Conservation (phyloP, 208 protist species). For the Novymonas esmeraldas region DNA sequence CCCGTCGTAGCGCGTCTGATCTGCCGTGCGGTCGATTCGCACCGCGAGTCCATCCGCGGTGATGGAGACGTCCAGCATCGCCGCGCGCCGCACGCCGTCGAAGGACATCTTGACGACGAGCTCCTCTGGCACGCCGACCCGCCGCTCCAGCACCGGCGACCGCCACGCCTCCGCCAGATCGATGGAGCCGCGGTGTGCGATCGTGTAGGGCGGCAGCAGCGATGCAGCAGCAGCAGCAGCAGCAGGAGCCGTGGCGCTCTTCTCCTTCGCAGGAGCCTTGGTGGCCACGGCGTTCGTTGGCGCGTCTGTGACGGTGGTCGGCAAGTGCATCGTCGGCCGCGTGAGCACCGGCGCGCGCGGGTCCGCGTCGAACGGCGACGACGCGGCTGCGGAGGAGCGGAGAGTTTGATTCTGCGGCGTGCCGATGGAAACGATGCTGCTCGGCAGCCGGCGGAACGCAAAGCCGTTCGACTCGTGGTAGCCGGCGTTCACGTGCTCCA, state of each 20-base stretch:
- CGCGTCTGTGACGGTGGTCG: background rate
- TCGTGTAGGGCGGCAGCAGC: constrained; percentile 61
- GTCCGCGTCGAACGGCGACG: constrained; percentile 55
- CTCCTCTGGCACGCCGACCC: constrained; percentile 78
- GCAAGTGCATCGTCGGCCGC: constrained; percentile 46
- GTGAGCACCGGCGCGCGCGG: constrained; percentile 51
- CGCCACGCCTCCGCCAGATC: constrained; percentile 82
- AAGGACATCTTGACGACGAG: constrained; percentile 84
- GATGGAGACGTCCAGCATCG: constrained; percentile 62
- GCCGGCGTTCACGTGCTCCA: constrained; percentile 91
- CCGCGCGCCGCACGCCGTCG: constrained; percentile 45
- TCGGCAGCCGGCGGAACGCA: constrained; percentile 65
- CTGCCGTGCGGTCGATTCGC: constrained; percentile 45
- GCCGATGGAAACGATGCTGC: constrained; percentile 59
- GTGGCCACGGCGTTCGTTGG: background rate
- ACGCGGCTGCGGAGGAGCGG: constrained; percentile 29
- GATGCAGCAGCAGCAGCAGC: background rate
- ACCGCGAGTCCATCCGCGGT: constrained; percentile 60
- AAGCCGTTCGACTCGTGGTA: constrained; percentile 84
- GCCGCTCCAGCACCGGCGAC: constrained; percentile 73
- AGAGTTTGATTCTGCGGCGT: constrained; percentile 87
- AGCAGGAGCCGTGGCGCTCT: background rate
- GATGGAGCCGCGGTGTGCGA: constrained; percentile 79
- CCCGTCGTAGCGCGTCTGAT: constrained; percentile 52
- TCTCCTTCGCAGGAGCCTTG: too few species aligned